These are phyloP conservation scores for Phycomyces nitens DNA, from an alignment of 192 early-diverging fungal species.

Conservation along the genomic window DNA sequence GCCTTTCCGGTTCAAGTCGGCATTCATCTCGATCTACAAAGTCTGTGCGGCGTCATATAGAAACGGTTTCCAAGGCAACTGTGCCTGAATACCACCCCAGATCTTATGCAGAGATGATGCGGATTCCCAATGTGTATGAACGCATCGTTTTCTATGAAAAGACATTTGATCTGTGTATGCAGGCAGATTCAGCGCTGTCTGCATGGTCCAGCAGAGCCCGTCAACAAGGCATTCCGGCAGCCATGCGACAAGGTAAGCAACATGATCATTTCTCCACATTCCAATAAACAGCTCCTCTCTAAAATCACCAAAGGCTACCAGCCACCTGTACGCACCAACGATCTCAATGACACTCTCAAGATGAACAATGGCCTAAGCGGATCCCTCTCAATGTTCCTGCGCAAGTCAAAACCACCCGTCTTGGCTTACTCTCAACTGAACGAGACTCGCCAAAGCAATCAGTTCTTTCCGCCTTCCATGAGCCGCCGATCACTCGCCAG, in stretches of 20 bases:
- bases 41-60: not conserved
- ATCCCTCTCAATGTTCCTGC: conserved; percentile 15
- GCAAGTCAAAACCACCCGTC: not conserved
- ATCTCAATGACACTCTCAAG: not conserved
- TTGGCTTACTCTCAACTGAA: not conserved
- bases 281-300: not conserved
- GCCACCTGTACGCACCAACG: not conserved
- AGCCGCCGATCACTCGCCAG: not conserved
- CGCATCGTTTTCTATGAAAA: conserved; percentile 26
- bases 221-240: conserved; percentile 12
- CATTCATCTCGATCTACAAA: conserved; percentile 8
- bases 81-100: conserved; percentile 14
- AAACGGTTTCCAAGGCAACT: not conserved
- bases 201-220: conserved; percentile 7
- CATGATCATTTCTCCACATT: not conserved
- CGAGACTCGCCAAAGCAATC: not conserved
- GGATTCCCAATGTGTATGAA: conserved; percentile 25
- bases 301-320: not conserved
- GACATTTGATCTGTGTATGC: conserved; percentile 18
- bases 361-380: conserved; percentile 15
- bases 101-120: conserved; percentile 28
- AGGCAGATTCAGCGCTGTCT: conserved; percentile 9
- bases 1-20: conserved; percentile 10
- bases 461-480: not conserved
- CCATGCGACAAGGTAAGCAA: conserved; percentile 13